Evolutionary conservation across 2,329 filamentous ascomycete genomes (phyloP), one percentile per base, ranked within the genome.

Genomic region (Neonectria faginata): DNA sequence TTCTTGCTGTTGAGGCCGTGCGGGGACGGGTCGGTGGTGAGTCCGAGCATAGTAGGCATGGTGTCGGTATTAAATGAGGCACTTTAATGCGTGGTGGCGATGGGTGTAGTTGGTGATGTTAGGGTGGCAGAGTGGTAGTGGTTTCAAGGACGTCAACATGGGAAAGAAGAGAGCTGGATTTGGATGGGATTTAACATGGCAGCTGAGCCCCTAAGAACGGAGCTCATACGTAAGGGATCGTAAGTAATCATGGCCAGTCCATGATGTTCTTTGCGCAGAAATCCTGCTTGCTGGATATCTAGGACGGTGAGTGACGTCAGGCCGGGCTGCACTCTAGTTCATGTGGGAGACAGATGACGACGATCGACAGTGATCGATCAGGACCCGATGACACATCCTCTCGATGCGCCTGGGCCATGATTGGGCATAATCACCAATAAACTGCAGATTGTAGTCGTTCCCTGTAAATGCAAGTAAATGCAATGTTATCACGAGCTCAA

Each of bases 1-100:
- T 66, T 54, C 16, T 64, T 47, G 42, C 63, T 52, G 12, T 63
- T 64, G 42, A 74, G 64, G 3, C 70, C 72, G 55, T 74, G 66
- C 39, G 69, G 62, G 12, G 72, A 74, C 14, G 59, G 66, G 27
- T 74, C 72, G 44, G 69, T 72, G 54, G 72, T 74, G 41, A 74
- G 63, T 51, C 72, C 72, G 47, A 74, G 72, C 72, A 74, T 72
- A 41, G 70, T 67, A 50, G 72, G 72, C 72, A 74, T 74, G 67
- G 48, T 70, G 64, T n/a, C 33, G 62, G 58, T 60, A 16, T 62
- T 60, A 20, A n/a, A 25, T 62, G 33, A 42, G 39, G 39, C 4
- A 33, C 18, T 18, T 36, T 2, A 20, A 20, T 20, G 27, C 20
- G 12, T 27, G 29, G 20, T 57, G 45, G 22, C 31, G 33, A 22